Conservation (phyloP, 1,139 yeast species). For the Saccharomyces hybrid region DNA sequence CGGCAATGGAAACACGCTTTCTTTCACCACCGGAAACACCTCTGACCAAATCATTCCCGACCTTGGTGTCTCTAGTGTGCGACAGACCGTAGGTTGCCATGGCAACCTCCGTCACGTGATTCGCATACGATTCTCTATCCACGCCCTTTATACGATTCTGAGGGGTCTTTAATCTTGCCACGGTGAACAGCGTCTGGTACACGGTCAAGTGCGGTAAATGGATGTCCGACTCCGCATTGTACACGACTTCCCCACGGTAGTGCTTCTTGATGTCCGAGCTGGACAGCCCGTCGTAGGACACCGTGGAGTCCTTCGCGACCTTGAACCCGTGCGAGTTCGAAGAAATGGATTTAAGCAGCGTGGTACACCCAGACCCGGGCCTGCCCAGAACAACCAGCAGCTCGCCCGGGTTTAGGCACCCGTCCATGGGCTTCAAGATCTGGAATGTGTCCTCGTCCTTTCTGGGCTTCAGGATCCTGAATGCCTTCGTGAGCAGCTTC, state of each 20-base stretch:
- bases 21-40: constrained; percentile 86
- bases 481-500: constrained; percentile 17
- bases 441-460: constrained; percentile 37
- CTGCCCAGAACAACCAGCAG: constrained; percentile 71
- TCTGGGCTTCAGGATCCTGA: constrained; percentile 24
- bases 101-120: constrained; percentile 54
- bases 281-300: constrained; percentile 45
- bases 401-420: constrained; percentile 61
- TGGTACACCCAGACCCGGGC: constrained; percentile 83
- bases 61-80: constrained; percentile 61
- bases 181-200: constrained; percentile 60
- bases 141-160: constrained; percentile 55
- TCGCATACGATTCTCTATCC: constrained; percentile 49
- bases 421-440: constrained; percentile 62
- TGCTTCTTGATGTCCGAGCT: constrained; percentile 42
- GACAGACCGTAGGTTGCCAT: constrained; percentile 70
- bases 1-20: constrained; percentile 73
- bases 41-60: constrained; percentile 60
- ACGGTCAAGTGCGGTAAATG: constrained; percentile 72
- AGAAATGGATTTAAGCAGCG: constrained; percentile 64
- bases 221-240: constrained; percentile 63
- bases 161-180: constrained; percentile 61
- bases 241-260: constrained; percentile 64
- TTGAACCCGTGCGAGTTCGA: constrained; percentile 67
- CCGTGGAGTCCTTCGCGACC: constrained; percentile 43